phyloP scores from a whole-genome alignment of 1,284 basidiomycete genomes.

The Irpex lacteus region DNA sequence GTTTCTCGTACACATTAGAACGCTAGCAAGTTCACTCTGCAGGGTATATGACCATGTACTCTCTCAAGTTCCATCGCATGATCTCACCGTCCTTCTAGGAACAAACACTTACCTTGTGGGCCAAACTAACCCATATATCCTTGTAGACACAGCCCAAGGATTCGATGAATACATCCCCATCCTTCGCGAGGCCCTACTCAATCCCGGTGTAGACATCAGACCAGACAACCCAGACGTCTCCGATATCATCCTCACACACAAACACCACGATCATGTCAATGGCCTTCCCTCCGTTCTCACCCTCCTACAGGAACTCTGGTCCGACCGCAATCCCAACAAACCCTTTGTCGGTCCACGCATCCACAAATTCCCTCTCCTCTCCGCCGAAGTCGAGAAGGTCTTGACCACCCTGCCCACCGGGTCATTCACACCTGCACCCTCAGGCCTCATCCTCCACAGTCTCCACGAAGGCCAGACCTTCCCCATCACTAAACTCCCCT shows the following conservation, averaged over 20 bases:
- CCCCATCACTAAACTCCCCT: slow-evolving; percentile 19
- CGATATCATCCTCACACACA: slow-evolving; percentile 89
- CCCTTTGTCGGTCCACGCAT: slow-evolving; percentile 63
- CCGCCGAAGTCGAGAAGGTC: slow-evolving; percentile 36
- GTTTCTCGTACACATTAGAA: slow-evolving; percentile 48
- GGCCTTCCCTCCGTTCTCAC: slow-evolving; percentile 75
- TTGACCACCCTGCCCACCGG: slow-evolving; percentile 41
- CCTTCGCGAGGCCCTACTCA: slow-evolving; percentile 58
- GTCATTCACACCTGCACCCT: slow-evolving; percentile 41
- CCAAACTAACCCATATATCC: slow-evolving; percentile 63
- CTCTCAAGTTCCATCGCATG: neutral
- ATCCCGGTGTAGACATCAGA: slow-evolving; percentile 30
- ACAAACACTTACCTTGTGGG: slow-evolving; percentile 94
- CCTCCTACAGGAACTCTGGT: slow-evolving; percentile 64
- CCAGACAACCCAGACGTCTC: slow-evolving; percentile 54
- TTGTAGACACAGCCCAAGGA: slow-evolving; percentile 90
- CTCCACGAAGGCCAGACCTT: slow-evolving; percentile 54
- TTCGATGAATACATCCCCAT: slow-evolving; percentile 64
- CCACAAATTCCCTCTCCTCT: slow-evolving; percentile 61
- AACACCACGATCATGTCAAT: slow-evolving; percentile 84
- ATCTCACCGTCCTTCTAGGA: slow-evolving; percentile 36
- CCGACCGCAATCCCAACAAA: slow-evolving; percentile 33
- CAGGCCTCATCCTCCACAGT: slow-evolving; percentile 49
- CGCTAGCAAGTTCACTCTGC: slow-evolving; percentile 88
- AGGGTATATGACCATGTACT: slow-evolving; percentile 52